phyloP scores from a whole-genome alignment of 371 early-diverging fungal genomes.

The Zopfochytrium polystomum region DNA sequence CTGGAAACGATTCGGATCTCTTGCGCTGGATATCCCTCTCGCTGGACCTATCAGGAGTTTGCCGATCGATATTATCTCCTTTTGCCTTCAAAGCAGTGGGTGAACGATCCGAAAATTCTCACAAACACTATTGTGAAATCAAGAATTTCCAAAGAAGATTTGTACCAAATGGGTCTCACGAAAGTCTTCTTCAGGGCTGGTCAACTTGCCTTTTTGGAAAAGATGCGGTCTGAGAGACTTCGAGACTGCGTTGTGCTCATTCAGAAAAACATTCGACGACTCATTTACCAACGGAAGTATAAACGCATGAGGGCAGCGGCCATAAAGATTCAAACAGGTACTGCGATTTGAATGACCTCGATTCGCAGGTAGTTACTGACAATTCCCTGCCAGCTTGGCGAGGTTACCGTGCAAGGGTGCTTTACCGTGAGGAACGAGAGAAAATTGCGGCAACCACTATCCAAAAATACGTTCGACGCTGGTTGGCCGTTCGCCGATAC shows the following conservation, averaged over 20 bases:
- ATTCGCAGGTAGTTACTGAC: neutral
- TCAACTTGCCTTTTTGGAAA: conserved; percentile 87
- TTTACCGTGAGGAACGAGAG: conserved; percentile 59
- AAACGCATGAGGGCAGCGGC: conserved; percentile 52
- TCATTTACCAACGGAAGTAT: conserved; percentile 68
- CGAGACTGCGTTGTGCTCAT: conserved; percentile 76
- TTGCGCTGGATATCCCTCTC: conserved; percentile 86
- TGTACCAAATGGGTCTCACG: conserved; percentile 93
- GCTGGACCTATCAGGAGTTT: conserved; percentile 90
- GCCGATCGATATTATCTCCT: conserved; percentile 88
- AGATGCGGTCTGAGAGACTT: conserved; percentile 77
- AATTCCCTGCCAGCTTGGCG: conserved; percentile 28
- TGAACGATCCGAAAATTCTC: conserved; percentile 46
- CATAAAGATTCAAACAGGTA: conserved; percentile 39
- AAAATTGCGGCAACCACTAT: conserved; percentile 70
- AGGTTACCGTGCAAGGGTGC: conserved; percentile 58
- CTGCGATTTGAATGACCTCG: no score
- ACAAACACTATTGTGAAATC: conserved; percentile 64
- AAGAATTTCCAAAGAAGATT: conserved; percentile 72
- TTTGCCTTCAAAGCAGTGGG: conserved; percentile 70
- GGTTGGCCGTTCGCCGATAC: conserved; percentile 60
- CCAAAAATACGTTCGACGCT: conserved; percentile 69
- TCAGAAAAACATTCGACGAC: conserved; percentile 84
- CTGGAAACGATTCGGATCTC: conserved; percentile 99
- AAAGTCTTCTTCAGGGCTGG: conserved; percentile 99